Evolutionary conservation across 306 rosid species (phyloP), one percentile per base, ranked within the genome.

Genomic region (Prunus mume): DNA sequence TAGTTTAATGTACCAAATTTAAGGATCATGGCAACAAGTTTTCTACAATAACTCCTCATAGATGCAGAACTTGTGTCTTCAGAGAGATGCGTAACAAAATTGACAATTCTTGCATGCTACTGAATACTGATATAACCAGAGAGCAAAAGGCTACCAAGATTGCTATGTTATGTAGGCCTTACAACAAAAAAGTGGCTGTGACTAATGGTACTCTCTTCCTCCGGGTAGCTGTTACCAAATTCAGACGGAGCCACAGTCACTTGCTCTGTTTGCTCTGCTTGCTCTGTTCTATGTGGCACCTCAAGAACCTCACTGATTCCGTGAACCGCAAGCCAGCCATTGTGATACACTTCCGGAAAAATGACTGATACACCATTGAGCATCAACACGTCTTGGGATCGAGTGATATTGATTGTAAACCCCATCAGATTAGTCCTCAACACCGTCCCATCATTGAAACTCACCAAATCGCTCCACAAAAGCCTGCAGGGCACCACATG

Each of bases 401-500:
- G 52, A 0, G 82, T 82, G 9, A 90, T 75, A 3, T 75, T 84
- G 57, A 90, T 60, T 17, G 20, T 11, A 45, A 72, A 86, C 46
- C 87, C 92, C 20, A 38, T 34, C 73, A 84, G 47, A 49, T 84
- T 81, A 19, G 84, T 88, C 73, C 34, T 27, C 52, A 90, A 11
- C 38, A 58, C 47, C 15, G 85, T 55, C 52, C 89, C 89, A 10
- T 86, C 84, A 0, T 49, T 56, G 8, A 85, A 45, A 3, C 18
- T 14, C n/a, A 27, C 78, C 80, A 90, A 68, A 68, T 88, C 86
- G 7, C 9, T 72, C 90, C 92, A 82, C 60, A 8, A n/a, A 46
- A 90, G 62, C 86, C 32, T 71, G 91, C 92, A 88, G 12, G 89
- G 92, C 8, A 81, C 84, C 12, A 86, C 81, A 13, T 90, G 96